Evolutionary conservation across 1,284 basidiomycete genomes (phyloP).

Genomic region (Ganoderma meredithae): DNA sequence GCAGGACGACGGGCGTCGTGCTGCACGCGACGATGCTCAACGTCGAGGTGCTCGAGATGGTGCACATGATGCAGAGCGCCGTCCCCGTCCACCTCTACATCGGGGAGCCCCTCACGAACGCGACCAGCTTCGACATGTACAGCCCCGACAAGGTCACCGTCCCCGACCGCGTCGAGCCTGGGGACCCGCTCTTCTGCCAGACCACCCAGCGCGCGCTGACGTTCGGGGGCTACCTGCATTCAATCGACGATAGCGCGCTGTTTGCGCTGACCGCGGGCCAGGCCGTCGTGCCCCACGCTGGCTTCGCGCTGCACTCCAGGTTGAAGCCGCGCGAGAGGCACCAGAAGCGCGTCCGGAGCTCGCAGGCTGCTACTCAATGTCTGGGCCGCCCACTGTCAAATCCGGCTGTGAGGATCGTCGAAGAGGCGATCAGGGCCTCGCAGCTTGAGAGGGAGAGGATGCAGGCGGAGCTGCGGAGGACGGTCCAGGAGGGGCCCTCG

Average conservation of each 20-base stretch:
- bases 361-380: conserved; percentile 27
- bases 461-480: conserved; percentile 17
- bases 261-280: conserved; percentile 32
- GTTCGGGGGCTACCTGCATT: conserved; percentile 28
- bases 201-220: conserved; percentile 28
- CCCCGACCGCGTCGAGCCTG: conserved; percentile 23
- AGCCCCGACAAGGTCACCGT: conserved; percentile 29
- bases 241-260: conserved; percentile 21
- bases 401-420: conserved; percentile 26
- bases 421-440: conserved; percentile 19
- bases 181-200: conserved; percentile 31
- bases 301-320: conserved; percentile 28
- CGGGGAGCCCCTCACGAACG: conserved; percentile 32
- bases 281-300: conserved; percentile 25
- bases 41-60: conserved; percentile 29
- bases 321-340: conserved; percentile 25
- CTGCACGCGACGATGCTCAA: conserved; percentile 30
- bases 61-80: conserved; percentile 26
- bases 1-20: conserved; percentile 21
- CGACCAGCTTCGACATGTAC: conserved; percentile 31
- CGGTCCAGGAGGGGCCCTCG: neutral
- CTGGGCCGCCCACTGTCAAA: conserved; percentile 26
- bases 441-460: conserved; percentile 23
- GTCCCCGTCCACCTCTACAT: conserved; percentile 33
- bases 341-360: conserved; percentile 26